Evolutionary conservation across 1,139 yeast genomes (phyloP), one percentile per base, ranked within the genome.

Genomic region (Yamadazyma siamensis): DNA sequence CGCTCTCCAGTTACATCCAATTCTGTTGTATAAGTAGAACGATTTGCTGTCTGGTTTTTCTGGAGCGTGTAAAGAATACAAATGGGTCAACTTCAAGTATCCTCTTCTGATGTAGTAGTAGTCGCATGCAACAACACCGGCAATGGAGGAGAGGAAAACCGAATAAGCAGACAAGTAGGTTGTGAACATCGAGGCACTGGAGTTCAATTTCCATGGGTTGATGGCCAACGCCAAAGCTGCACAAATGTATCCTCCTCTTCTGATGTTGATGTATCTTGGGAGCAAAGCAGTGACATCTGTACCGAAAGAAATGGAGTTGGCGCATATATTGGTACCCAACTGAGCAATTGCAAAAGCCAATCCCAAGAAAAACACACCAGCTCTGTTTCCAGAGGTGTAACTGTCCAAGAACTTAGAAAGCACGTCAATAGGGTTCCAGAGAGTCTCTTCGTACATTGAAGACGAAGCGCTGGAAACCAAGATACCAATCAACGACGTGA

Each of bases 311-410:
- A 88, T 65, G 4, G 95, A 81, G 59, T 88, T 88, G 10, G 95
- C 96, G 22, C 94, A 77, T 41, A 88, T 83, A 52, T 88, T 88
- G n/a, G 94, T 83, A 54, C 96, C 96, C 41, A 86, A 64, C 59
- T 87, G 95, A 12, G 95, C 94, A 37, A 87, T 58, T 2, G 87
- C 83, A 60, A 87, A 84, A 1, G 86, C 87, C 26, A 77, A 62
- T 4, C 88, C 73, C 43, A 87, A 79, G 40, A 88, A 68, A 56
- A 88, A 88, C 1, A 82, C 94, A 43, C 95, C 96, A 13, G 89
- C 94, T 50, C 95, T 71, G 31, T 65, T 67, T 13, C 69, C 71
- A 11, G 81, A 58, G 32, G 74, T 71, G 46, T 71, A 66, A 36
- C 73, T 66, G 35, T 80, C 74, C 44, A 87, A 72, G 50, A 83